Evolutionary conservation across 305 asterid species (phyloP), one percentile per base, ranked within the genome.

Genomic region (Fraxinus paxiana): DNA sequence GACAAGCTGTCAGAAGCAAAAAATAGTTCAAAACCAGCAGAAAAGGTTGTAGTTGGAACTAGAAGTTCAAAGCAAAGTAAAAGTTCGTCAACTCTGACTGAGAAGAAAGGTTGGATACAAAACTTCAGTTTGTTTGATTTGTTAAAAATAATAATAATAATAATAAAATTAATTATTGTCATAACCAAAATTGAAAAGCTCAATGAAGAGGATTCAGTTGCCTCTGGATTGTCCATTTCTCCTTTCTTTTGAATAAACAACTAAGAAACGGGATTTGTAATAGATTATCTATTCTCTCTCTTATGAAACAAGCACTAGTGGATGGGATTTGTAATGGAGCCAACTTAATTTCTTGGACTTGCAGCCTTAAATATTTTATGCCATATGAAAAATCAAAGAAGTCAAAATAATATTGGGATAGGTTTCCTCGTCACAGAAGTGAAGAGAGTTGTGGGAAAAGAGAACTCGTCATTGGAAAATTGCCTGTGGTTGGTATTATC

Each of bases 1-100:
- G 77, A 80, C 28, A 83, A 86, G 70, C 61, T 65, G 20, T 74
- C 89, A 31, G 82, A 83, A 79, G 87, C 84, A 72, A 82, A 82
- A 80, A 54, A 63, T 77, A 86, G 61, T 78, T 59, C 88, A 67
- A 75, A 35, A 48, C 77, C 72, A 72, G 74, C 51, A 77, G 84
- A 78, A 59, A 69, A 38, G 22, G 48, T 12, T 51, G 9, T 30
- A 22, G 71, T 63, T 56, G 85, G 48, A 79, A 54, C 77, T 33
- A 78, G 81, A 26, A 82, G 73, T 6, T 18, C 88, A 73, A 81
- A 87, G 79, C 84, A 83, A 81, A 74, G 74, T 37, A 79, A 80
- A 74, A 86, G 69, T 86, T 41, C 65, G 75, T 48, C 86, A 35
- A 81, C 86, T 79, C 28, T 54, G 65, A 59, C 84, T 38, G 80